These are phyloP conservation scores for Lactifluus hygrophoroides DNA, from an alignment of 768 basidiomycete genomes.

Conservation along the genomic window DNA sequence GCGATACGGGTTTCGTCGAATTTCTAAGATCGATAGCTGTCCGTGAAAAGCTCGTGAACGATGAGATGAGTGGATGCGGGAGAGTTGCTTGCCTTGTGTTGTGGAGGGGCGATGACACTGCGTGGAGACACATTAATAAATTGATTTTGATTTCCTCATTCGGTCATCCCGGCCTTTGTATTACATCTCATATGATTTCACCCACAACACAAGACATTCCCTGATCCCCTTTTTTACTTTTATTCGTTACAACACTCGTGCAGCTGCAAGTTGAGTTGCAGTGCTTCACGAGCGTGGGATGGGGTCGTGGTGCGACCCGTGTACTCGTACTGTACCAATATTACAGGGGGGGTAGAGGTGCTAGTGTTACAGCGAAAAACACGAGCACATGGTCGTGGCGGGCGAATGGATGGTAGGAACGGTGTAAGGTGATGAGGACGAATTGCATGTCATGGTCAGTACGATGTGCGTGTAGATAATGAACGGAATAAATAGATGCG, in stretches of 20 bases:
- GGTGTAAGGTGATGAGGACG: background rate
- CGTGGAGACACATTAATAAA: background rate
- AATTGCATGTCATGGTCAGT: background rate
- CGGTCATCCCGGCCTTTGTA: too few species aligned
- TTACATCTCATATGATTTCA: too few species aligned
- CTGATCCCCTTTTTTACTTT: background rate
- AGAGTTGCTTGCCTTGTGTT: background rate
- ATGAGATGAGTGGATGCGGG: background rate
- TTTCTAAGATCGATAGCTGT: background rate
- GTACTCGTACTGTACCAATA: constrained; percentile 10
- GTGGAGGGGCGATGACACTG: background rate
- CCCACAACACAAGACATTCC: background rate
- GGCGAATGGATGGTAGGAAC: background rate
- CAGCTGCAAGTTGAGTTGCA: constrained; percentile 30
- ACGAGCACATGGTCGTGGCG: constrained; percentile 4
- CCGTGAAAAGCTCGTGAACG: background rate
- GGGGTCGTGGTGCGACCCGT: background rate
- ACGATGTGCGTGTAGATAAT: constrained; percentile 6
- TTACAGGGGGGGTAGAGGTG: background rate
- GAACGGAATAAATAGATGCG: constrained; percentile 20
- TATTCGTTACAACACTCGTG: constrained; percentile 13
- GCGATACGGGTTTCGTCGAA: background rate
- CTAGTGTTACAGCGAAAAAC: background rate
- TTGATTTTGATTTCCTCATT: background rate
- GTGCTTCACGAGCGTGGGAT: constrained; percentile 12